Conservation (phyloP, 1,139 yeast genomes). For the Geotrichum bryndzae region DNA sequence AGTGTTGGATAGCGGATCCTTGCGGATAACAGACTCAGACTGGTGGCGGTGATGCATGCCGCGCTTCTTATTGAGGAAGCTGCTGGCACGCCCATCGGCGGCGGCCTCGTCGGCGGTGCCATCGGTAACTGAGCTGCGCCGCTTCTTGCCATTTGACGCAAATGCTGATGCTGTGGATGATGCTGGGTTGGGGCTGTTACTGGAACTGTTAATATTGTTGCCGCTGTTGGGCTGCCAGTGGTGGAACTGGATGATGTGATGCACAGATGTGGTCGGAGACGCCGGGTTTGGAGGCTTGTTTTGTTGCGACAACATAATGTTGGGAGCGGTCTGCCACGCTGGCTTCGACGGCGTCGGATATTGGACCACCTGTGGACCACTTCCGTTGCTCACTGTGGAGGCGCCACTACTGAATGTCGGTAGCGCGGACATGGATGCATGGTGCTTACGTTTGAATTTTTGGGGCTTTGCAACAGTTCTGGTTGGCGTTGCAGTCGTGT, state of each 20-base stretch:
- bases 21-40: constrained; percentile 15
- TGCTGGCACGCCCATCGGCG: constrained; percentile 1
- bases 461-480: constrained; percentile 10
- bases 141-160: constrained; percentile 1
- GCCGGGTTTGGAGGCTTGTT: constrained; percentile 14
- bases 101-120: constrained; percentile 1
- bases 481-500: constrained; percentile 1
- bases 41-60: constrained; percentile 15
- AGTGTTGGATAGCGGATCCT: constrained; percentile 2
- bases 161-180: not conserved
- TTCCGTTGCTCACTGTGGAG: constrained; percentile 1
- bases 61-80: constrained; percentile 6
- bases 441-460: constrained; percentile 16
- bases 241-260: constrained; percentile 21
- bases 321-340: constrained; percentile 10
- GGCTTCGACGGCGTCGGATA: constrained; percentile 13
- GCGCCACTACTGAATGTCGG: constrained; percentile 10
- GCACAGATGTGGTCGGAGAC: constrained; percentile 19
- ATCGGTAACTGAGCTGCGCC: constrained; percentile 11
- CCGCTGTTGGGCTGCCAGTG: constrained; percentile 13
- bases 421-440: constrained; percentile 15
- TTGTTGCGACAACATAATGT: not conserved
- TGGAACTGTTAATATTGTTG: constrained; percentile 11
- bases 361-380: constrained; percentile 13
- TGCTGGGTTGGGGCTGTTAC: not conserved